These are phyloP conservation scores for Plasmodium knowlesi DNA, from an alignment of 169 alveolate species.

Conservation along the genomic window DNA sequence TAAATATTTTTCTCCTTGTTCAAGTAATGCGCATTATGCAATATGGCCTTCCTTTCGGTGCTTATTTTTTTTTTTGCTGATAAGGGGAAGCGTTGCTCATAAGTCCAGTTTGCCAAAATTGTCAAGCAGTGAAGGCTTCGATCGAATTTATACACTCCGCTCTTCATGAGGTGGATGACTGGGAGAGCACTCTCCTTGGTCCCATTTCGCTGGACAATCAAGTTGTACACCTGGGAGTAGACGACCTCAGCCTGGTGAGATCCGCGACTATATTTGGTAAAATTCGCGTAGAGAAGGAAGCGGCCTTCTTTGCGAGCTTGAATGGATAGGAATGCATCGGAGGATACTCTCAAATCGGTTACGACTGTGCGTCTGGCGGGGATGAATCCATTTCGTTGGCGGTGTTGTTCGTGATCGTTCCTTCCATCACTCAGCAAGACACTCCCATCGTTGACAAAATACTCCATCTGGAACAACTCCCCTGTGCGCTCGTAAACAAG, in stretches of 20 bases:
- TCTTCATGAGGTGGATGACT: constrained; percentile 11
- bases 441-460: constrained; percentile 35
- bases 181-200: not conserved
- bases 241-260: not conserved
- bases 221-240: constrained; percentile 30
- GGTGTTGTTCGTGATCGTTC: not conserved
- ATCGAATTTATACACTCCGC: constrained; percentile 24
- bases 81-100: not conserved
- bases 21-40: not conserved
- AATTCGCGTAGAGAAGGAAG: constrained; percentile 27
- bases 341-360: not conserved
- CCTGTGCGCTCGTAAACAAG: not conserved
- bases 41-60: not conserved
- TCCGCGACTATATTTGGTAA: not conserved
- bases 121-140: constrained; percentile 1
- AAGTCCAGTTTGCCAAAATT: not conserved
- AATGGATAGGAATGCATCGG: constrained; percentile 38
- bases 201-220: not conserved
- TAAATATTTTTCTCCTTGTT: not conserved
- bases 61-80: not conserved
- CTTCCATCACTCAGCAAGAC: not conserved
- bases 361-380: not conserved
- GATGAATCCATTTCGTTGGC: not conserved
- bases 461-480: constrained; percentile 26
- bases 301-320: constrained; percentile 33